phyloP scores from a whole-genome alignment of 1,284 basidiomycete species.

The Ganoderma sp. region DNA sequence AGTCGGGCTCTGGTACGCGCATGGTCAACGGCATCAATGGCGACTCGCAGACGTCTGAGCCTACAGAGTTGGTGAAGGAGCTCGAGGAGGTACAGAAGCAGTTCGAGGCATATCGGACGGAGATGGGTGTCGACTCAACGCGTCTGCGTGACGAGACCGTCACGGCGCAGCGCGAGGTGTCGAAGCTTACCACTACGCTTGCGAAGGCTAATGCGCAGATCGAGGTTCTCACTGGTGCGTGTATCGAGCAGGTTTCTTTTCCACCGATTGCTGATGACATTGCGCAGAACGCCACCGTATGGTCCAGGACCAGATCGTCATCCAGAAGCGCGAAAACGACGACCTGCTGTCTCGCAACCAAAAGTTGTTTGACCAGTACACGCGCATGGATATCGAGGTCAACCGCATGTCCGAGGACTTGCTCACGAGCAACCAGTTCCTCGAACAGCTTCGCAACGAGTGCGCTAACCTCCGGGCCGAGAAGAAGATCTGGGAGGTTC shows the following conservation, averaged over 20 bases:
- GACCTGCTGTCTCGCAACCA: slow-evolving; percentile 68
- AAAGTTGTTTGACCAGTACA: slow-evolving; percentile 71
- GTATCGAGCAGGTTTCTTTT: background rate
- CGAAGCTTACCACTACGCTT: slow-evolving; percentile 66
- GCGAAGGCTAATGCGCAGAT: slow-evolving; percentile 85
- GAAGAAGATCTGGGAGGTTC: slow-evolving; percentile 90
- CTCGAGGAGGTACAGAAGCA: slow-evolving; percentile 75
- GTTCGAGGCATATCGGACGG: slow-evolving; percentile 79
- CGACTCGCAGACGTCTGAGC: slow-evolving; percentile 33
- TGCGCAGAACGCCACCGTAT: slow-evolving; percentile 67
- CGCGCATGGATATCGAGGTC: slow-evolving; percentile 69
- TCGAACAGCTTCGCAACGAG: slow-evolving; percentile 84
- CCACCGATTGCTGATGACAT: slow-evolving; percentile 9
- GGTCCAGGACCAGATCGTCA: slow-evolving; percentile 63
- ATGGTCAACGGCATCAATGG: slow-evolving; percentile 45
- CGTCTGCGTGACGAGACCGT: slow-evolving; percentile 74
- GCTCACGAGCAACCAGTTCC: slow-evolving; percentile 56
- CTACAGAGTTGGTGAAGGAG: slow-evolving; percentile 52
- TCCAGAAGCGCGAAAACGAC: slow-evolving; percentile 65
- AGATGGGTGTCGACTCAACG: slow-evolving; percentile 77
- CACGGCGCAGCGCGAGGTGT: slow-evolving; percentile 69
- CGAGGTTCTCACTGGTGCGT: slow-evolving; percentile 72
- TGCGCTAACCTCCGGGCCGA: slow-evolving; percentile 87
- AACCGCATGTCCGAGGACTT: slow-evolving; percentile 70
- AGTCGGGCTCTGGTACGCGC: slow-evolving; percentile 25